These are phyloP conservation scores for Metschnikowia gelsemii DNA, from an alignment of 805 yeast genomes.

Conservation along the genomic window DNA sequence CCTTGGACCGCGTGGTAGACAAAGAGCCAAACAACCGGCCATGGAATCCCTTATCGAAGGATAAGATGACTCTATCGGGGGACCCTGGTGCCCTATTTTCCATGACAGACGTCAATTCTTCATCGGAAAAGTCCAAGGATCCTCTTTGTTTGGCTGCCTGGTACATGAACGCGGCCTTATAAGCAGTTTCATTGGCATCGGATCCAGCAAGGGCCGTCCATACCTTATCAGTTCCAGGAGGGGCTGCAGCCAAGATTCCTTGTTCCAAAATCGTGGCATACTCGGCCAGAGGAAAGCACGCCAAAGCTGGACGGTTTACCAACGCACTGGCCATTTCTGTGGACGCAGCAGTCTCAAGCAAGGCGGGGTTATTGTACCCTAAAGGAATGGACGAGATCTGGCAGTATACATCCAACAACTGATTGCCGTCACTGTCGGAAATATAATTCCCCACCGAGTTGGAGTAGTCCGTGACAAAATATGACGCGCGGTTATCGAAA, in stretches of 20 bases:
- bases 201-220: slow-evolving; percentile 71
- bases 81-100: slow-evolving; percentile 51
- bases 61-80: slow-evolving; percentile 52
- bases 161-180: slow-evolving; percentile 69
- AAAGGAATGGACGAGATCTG: slow-evolving; percentile 45
- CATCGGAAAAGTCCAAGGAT: slow-evolving; percentile 41
- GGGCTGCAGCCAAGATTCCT: slow-evolving; percentile 61
- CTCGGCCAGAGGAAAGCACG: slow-evolving; percentile 62
- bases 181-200: slow-evolving; percentile 69
- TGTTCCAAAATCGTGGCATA: slow-evolving; percentile 48
- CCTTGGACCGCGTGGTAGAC: slow-evolving; percentile 56
- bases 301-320: slow-evolving; percentile 45
- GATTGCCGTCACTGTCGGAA: slow-evolving; percentile 43
- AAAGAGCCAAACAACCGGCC: slow-evolving; percentile 57
- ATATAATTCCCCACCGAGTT: slow-evolving; percentile 42
- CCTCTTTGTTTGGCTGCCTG: slow-evolving; percentile 57
- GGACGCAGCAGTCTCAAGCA: slow-evolving; percentile 37
- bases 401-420: slow-evolving; percentile 40
- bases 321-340: slow-evolving; percentile 43
- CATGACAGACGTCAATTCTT: slow-evolving; percentile 50
- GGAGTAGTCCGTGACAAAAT: slow-evolving; percentile 41
- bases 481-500: slow-evolving; percentile 44
- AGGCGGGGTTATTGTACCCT: slow-evolving; percentile 45
- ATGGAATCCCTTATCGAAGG: slow-evolving; percentile 56
- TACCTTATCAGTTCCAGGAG: slow-evolving; percentile 56